Evolutionary conservation across 768 basidiomycete species (phyloP).

Genomic region (Boletus bicolor): DNA sequence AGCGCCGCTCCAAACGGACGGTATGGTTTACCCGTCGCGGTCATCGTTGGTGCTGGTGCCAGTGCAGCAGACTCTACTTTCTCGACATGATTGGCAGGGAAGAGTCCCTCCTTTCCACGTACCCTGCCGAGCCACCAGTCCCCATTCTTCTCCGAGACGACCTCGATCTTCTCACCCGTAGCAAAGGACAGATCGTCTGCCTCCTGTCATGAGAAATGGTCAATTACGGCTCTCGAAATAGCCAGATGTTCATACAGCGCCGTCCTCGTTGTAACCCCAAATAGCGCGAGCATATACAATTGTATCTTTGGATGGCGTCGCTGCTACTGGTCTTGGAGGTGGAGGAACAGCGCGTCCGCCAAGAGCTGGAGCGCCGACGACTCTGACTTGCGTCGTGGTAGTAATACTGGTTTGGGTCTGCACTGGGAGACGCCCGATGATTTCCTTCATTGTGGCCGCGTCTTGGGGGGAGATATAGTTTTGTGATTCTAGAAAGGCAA

Average conservation of each 20-base stretch:
- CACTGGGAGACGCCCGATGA: conserved; percentile 45
- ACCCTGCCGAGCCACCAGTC: conserved; percentile 85
- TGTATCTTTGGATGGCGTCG: conserved; percentile 4
- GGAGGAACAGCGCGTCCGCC: conserved; percentile 19
- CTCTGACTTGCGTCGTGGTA: conserved; percentile 12
- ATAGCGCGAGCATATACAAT: conserved; percentile 47
- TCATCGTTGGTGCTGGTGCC: not conserved
- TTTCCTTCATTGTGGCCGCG: conserved; percentile 38
- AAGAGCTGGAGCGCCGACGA: not conserved
- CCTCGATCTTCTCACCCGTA: conserved; percentile 72
- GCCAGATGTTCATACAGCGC: conserved; percentile 36
- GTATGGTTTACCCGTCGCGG: conserved; percentile 22
- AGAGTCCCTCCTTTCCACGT: conserved; percentile 66
- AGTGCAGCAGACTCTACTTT: conserved; percentile 34
- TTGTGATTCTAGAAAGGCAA: conserved; percentile 56
- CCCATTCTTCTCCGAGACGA: conserved; percentile 73
- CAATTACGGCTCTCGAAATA: not conserved
- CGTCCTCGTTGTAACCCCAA: conserved; percentile 67
- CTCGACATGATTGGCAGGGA: conserved; percentile 76
- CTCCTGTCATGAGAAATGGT: conserved; percentile 47
- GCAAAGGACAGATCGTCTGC: conserved; percentile 76
- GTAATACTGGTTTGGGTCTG: conserved; percentile 21
- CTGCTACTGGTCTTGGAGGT: conserved; percentile 7
- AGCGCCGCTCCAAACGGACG: conserved; percentile 38
- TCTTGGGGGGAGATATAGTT: conserved; percentile 50